Evolutionary conservation across 164 flowering plant genomes (phyloP), one percentile per base, ranked within the genome.

Genomic region (Kingdonia uniflora): DNA sequence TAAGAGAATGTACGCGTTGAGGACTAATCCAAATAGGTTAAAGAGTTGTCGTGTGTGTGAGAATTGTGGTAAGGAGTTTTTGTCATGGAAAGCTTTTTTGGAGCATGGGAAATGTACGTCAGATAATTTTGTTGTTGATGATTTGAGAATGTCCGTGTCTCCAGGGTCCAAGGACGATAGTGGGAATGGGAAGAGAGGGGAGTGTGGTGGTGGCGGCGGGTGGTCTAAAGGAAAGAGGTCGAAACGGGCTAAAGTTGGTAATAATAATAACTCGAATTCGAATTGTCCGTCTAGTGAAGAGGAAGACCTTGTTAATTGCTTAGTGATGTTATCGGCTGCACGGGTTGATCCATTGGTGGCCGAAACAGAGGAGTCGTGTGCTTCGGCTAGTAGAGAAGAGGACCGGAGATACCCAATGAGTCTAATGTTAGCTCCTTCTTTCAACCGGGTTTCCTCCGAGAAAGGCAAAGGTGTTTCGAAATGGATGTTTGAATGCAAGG

Each of bases 401-500:
- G 84, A 76, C 42, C 49, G 75, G 29, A 67, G 76, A 15, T 65
- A 69, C 24, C 49, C 57, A 0, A 23, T 45, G 35, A 29, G 44
- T 42, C 15, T 13, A 1, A 23, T 29, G 35, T 29, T 47, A 13
- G 16, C 42, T 7, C 49, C 58, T n/a, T 35, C 51, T 14, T 54
- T 35, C 33, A 21, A 52, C 35, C 35, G 8, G 35, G 8, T 29
- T 13, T 16, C 14, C 24, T 5, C 48, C 54, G 62, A 67, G 19
- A 74, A 79, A 60, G 76, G 77, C 3, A 76, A 77, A 40, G 75
- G 74, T 0, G 67, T 20, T 41, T 5, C 71, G 0, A 74, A 69
- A 53, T 90, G 95, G 1, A 6, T 85, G 70, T 89, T 89, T 46
- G 96, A 94, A 46, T 92, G 96, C 65, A 85, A 84, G 56, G 89